These are phyloP conservation scores for California macrophylla DNA, from an alignment of 441 rosid genomes.

Conservation along the genomic window DNA sequence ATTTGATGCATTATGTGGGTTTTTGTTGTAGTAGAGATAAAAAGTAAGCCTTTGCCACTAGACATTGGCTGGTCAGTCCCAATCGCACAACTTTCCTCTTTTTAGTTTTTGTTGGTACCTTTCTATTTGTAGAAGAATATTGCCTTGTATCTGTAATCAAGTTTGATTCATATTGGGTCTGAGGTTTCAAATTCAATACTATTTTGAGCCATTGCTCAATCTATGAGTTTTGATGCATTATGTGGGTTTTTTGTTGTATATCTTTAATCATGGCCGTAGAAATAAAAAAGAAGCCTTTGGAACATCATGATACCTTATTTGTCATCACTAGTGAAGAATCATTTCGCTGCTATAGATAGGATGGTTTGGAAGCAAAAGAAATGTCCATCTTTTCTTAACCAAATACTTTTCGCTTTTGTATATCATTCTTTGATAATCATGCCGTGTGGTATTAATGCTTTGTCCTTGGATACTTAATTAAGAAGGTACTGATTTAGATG, in stretches of 20 bases:
- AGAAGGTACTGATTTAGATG: neutral
- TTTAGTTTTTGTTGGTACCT: neutral
- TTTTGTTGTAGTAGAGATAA: too few species aligned
- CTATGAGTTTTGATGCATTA: neutral
- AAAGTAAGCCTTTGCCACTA: too few species aligned
- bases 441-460: neutral
- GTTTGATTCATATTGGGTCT: neutral
- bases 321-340: neutral
- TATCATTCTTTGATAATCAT: neutral
- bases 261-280: neutral
- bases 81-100: neutral
- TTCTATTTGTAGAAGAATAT: neutral
- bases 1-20: too few species aligned
- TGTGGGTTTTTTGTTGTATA: neutral
- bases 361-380: too few species aligned
- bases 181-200: neutral
- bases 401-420: neutral
- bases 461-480: neutral
- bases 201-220: neutral
- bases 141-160: too few species aligned
- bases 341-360: neutral
- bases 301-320: neutral
- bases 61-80: conserved; percentile 84
- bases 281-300: neutral
- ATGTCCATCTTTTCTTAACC: neutral